Evolutionary conservation across 1,139 yeast species (phyloP).

Genomic region (Hyphopichia buzzinii): DNA sequence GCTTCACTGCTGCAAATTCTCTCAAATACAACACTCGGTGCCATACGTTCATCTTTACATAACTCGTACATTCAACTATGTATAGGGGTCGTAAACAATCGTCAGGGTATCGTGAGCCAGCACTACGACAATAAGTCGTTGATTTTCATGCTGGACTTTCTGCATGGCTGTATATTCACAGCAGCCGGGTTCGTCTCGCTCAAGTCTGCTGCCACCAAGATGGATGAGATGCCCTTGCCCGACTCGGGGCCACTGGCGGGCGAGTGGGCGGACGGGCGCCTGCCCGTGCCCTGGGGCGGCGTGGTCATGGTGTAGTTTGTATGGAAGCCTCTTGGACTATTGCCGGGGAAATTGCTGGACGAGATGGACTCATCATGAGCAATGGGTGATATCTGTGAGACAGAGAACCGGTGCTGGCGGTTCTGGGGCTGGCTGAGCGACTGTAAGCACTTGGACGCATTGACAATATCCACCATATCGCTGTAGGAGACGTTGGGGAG

Average conservation of each 20-base stretch:
- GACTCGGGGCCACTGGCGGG: slow-evolving; percentile 7
- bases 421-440: slow-evolving; percentile 20
- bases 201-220: slow-evolving; percentile 27
- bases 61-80: background rate
- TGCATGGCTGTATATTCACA: background rate
- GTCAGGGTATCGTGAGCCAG: too few species aligned
- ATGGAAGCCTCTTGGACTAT: slow-evolving; percentile 4
- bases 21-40: too few species aligned
- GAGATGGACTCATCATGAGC: slow-evolving; percentile 6
- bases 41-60: too few species aligned
- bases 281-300: background rate
- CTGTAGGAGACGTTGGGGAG: slow-evolving; percentile 2
- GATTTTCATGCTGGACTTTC: slow-evolving; percentile 25
- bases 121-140: slow-evolving; percentile 23
- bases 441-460: slow-evolving; percentile 42
- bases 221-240: slow-evolving; percentile 30
- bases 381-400: slow-evolving; percentile 8
- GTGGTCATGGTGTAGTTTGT: slow-evolving; percentile 5
- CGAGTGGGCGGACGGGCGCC: background rate
- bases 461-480: slow-evolving; percentile 35
- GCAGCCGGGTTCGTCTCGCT: slow-evolving; percentile 7
- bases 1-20: too few species aligned
- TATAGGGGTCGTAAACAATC: background rate
- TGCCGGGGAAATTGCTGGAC: slow-evolving; percentile 3
- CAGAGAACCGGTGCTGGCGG: background rate